Evolutionary conservation across 345 rosid genomes (phyloP).

Genomic region (Aethionema arabicum): DNA sequence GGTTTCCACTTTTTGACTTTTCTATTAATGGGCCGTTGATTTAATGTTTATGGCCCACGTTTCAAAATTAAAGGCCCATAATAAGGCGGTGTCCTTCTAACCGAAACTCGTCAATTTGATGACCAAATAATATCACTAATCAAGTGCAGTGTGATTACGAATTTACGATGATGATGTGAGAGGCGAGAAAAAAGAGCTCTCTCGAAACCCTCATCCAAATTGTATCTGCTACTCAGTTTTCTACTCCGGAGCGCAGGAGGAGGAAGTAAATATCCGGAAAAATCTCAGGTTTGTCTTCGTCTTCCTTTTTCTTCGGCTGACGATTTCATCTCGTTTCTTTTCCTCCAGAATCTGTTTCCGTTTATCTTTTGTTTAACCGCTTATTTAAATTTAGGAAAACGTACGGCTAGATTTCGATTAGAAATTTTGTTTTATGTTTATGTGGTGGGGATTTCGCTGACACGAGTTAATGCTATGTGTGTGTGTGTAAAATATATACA

Average conservation of each 20-base stretch:
- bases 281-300: conserved; percentile 15
- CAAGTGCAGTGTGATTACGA: conserved; percentile 9
- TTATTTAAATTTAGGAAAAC: background rate
- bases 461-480: background rate
- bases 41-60: conserved; percentile 5
- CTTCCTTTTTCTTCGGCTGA: background rate
- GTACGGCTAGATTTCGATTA: background rate
- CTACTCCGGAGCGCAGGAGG: background rate
- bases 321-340: background rate
- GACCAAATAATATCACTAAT: conserved; percentile 15
- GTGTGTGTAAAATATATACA: no score
- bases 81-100: background rate
- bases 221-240: conserved; percentile 19
- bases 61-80: conserved; percentile 8
- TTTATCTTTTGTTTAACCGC: background rate
- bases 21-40: conserved; percentile 3
- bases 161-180: conserved; percentile 12
- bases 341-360: background rate
- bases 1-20: conserved; percentile 8
- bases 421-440: background rate
- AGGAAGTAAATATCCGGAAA: background rate
- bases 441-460: background rate
- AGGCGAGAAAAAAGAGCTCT: background rate
- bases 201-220: conserved; percentile 19
- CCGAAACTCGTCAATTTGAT: conserved; percentile 3